These are phyloP conservation scores for Calonectria henricotiae DNA, from an alignment of 2,329 filamentous ascomycete species.

Conservation along the genomic window DNA sequence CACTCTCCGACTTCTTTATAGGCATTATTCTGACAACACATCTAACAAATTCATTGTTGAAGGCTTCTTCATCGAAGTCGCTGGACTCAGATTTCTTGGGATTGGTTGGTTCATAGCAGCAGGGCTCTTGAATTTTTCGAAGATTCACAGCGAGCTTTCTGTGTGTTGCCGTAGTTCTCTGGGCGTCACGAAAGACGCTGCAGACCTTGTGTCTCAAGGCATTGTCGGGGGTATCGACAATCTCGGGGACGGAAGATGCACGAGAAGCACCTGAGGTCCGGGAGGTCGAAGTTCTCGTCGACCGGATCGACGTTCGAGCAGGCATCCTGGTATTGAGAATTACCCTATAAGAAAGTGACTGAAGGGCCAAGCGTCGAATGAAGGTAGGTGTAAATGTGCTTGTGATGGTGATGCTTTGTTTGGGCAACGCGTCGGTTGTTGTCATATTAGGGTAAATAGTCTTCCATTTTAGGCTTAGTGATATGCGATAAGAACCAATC, in stretches of 20 bases:
- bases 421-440: conserved; percentile 50
- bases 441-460: conserved; percentile 55
- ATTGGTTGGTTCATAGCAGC: conserved; percentile 76
- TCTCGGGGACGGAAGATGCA: conserved; percentile 76
- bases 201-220: conserved; percentile 83
- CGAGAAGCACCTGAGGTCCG: conserved; percentile 67
- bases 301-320: conserved; percentile 65
- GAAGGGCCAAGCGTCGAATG: conserved; percentile 24
- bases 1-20: conserved; percentile 92
- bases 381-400: conserved; percentile 25
- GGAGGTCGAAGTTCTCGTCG: conserved; percentile 64
- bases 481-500: conserved; percentile 21
- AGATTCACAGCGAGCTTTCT: conserved; percentile 90
- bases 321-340: conserved; percentile 62
- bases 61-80: conserved; percentile 87
- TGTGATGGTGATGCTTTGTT: conserved; percentile 51
- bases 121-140: conserved; percentile 91
- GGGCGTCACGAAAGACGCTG: conserved; percentile 83
- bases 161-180: conserved; percentile 91
- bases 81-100: conserved; percentile 70
- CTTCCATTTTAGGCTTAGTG: conserved; percentile 55
- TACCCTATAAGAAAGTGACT: conserved; percentile 30
- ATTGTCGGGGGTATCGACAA: conserved; percentile 81
- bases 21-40: conserved; percentile 87
- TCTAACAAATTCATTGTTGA: conserved; percentile 88